Evolutionary conservation across 192 early-diverging fungal species (phyloP).

Genomic region (Gamsiella multidivaricata): DNA sequence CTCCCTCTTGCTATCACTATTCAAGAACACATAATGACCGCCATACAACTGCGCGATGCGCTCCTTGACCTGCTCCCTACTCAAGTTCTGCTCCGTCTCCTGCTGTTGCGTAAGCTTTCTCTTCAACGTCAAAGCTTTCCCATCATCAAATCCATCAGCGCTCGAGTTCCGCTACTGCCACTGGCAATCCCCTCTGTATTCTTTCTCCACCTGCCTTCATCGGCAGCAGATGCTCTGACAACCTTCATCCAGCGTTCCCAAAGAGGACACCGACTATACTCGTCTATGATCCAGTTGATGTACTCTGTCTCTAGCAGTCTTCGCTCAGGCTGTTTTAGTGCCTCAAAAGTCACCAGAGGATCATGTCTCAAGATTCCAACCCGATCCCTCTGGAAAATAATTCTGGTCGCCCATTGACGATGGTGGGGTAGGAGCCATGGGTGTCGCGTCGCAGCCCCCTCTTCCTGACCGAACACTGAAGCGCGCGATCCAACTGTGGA

Average conservation of each 20-base stretch:
- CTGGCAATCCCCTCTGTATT: not conserved
- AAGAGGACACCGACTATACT: constrained; percentile 50
- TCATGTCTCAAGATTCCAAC: constrained; percentile 62
- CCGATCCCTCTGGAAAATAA: constrained; percentile 59
- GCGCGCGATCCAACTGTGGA: too few species aligned
- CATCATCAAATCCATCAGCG: too few species aligned
- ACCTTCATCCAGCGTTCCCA: constrained; percentile 26
- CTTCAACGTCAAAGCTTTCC: not conserved
- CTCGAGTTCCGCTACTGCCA: too few species aligned
- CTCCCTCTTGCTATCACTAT: not conserved
- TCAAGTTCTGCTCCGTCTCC: constrained; percentile 4
- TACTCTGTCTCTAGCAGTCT: constrained; percentile 62
- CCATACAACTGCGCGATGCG: not conserved
- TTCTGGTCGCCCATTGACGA: constrained; percentile 57
- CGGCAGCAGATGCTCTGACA: not conserved
- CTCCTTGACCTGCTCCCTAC: constrained; percentile 7
- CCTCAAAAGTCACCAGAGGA: constrained; percentile 56
- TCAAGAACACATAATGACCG: too few species aligned
- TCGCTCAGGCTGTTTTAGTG: constrained; percentile 60
- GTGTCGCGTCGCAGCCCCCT: constrained; percentile 13
- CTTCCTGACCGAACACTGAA: too few species aligned
- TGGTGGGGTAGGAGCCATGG: constrained; percentile 58
- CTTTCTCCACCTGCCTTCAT: not conserved
- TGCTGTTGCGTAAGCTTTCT: not conserved
- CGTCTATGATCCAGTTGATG: constrained; percentile 66